These are phyloP conservation scores for Raphanus hybrid DNA, from an alignment of 441 rosid species.

Conservation along the genomic window DNA sequence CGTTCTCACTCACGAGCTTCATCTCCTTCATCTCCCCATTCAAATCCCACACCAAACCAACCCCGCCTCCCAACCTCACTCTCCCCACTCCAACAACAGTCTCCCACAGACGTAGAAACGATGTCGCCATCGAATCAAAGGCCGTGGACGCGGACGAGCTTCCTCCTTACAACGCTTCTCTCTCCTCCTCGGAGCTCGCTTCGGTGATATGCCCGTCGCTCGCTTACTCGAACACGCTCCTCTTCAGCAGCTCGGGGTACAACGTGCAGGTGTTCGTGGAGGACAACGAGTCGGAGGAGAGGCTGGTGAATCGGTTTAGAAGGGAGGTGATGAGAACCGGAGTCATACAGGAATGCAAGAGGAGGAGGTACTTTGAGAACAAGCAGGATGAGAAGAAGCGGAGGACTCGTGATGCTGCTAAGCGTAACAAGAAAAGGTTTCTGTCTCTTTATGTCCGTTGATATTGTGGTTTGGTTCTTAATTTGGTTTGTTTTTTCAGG, in stretches of 20 bases:
- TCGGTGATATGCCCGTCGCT: constrained; percentile 72
- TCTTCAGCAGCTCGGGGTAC: constrained; percentile 63
- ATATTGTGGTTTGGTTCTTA: no score
- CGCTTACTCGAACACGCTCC: constrained; percentile 71
- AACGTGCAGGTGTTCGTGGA: constrained; percentile 86
- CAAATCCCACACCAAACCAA: constrained; percentile 47
- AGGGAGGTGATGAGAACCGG: constrained; percentile 92
- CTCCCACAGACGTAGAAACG: constrained; percentile 43
- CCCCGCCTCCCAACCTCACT: constrained; percentile 40
- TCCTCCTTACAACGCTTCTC: constrained; percentile 18
- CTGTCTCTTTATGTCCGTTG: no score
- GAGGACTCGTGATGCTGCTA: constrained; percentile 81
- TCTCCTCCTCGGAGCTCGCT: constrained; percentile 52
- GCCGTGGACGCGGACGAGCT: not conserved
- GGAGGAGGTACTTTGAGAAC: constrained; percentile 77
- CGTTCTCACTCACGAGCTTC: constrained; percentile 51
- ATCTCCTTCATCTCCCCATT: constrained; percentile 68
- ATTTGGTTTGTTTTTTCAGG: constrained; percentile 43
- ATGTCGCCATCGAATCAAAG: constrained; percentile 15
- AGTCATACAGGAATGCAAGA: constrained; percentile 74
- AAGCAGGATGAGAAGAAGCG: constrained; percentile 84
- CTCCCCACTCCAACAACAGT: constrained; percentile 32
- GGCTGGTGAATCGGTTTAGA: constrained; percentile 72
- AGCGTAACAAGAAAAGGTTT: constrained; percentile 76
- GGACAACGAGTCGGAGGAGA: constrained; percentile 84